Conservation (phyloP, 345 rosid genomes). For the Bruguiera gymnorhiza region DNA sequence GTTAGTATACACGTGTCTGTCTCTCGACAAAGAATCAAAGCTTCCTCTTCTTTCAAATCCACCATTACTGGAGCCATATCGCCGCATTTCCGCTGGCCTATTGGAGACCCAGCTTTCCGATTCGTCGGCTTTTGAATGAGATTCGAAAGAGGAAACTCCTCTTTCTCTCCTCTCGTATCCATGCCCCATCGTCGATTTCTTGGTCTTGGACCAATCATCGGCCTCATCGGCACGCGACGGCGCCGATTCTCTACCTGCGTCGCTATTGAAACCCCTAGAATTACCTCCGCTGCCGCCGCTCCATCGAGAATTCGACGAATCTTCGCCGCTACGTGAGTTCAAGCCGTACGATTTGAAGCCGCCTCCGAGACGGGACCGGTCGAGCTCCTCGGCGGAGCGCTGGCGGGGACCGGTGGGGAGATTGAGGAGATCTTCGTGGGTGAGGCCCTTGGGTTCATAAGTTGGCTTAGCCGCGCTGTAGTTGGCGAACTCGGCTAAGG, state of each 20-base stretch:
- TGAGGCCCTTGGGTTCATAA: conserved; percentile 31
- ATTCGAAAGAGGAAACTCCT: conserved; percentile 40
- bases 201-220: conserved; percentile 77
- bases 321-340: conserved; percentile 37
- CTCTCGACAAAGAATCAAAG: conserved; percentile 61
- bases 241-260: conserved; percentile 41
- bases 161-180: conserved; percentile 56
- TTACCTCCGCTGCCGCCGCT: conserved; percentile 19
- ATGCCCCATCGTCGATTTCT: conserved; percentile 48
- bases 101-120: conserved; percentile 70
- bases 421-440: conserved; percentile 50
- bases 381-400: conserved; percentile 83
- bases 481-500: conserved; percentile 57
- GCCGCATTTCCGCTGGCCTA: conserved; percentile 41
- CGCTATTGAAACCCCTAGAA: conserved; percentile 54
- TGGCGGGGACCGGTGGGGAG: conserved; percentile 94
- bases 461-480: conserved; percentile 34
- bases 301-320: conserved; percentile 60
- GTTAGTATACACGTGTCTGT: conserved; percentile 30
- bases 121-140: conserved; percentile 89
- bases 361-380: conserved; percentile 70
- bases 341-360: conserved; percentile 57
- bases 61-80: conserved; percentile 28
- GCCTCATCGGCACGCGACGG: conserved; percentile 89
- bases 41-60: conserved; percentile 65